These are phyloP conservation scores for Thraustotheca clavata DNA, from an alignment of 352 stramenopile genomes.

Conservation along the genomic window DNA sequence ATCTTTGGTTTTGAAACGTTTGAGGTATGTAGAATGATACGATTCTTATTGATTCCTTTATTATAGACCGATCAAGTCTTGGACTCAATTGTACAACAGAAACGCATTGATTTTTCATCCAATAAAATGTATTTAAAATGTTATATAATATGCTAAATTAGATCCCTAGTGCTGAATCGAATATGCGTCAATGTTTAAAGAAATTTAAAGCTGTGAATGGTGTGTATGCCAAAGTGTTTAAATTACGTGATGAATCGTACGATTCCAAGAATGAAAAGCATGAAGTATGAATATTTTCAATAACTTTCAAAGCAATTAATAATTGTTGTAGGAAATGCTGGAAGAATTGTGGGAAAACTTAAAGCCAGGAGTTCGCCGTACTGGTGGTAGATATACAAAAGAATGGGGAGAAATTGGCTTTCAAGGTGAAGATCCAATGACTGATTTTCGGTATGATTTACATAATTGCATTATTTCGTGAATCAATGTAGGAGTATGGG, in stretches of 20 bases:
- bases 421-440: conserved; percentile 79
- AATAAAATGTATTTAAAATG: conserved; percentile 29
- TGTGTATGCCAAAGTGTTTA: conserved; percentile 43
- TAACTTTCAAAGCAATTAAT: neutral
- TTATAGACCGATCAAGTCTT: conserved; percentile 43
- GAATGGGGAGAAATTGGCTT: conserved; percentile 85
- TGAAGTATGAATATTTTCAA: conserved; percentile 29
- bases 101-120: conserved; percentile 40
- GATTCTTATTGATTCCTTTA: neutral
- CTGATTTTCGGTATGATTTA: conserved; percentile 42
- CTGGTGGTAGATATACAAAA: conserved; percentile 71
- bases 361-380: conserved; percentile 67
- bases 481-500: conserved; percentile 50
- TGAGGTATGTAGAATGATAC: conserved; percentile 27
- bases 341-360: conserved; percentile 71
- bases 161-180: conserved; percentile 42
- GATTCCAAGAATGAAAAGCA: conserved; percentile 52
- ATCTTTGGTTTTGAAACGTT: conserved; percentile 76
- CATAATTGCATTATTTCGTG: neutral
- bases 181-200: conserved; percentile 54
- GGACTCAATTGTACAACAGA: conserved; percentile 44
- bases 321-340: conserved; percentile 41
- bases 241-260: conserved; percentile 58
- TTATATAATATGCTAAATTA: conserved; percentile 27
- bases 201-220: conserved; percentile 70